phyloP scores from a whole-genome alignment of 805 yeast genomes.

The Myxozyma sirexii region DNA sequence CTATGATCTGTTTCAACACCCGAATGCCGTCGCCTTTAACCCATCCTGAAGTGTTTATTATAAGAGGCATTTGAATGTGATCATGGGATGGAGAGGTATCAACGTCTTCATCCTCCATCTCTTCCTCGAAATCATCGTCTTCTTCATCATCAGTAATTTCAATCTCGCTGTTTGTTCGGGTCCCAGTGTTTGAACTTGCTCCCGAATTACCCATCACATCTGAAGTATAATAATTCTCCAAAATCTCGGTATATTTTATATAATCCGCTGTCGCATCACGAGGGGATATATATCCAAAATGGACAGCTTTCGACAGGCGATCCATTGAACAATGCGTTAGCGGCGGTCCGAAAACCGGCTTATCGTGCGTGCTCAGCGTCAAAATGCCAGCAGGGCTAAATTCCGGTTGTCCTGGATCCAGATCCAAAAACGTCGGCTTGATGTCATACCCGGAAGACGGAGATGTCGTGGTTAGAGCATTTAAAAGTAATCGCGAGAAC shows the following conservation, averaged over 20 bases:
- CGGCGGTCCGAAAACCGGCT: constrained; percentile 48
- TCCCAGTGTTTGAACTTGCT: background rate
- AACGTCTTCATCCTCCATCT: background rate
- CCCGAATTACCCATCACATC: background rate
- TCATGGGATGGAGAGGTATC: background rate
- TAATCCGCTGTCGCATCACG: constrained; percentile 65
- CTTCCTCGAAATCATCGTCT: background rate
- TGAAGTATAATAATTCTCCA: constrained; percentile 40
- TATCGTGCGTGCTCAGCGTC: constrained; percentile 46
- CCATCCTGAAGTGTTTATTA: constrained; percentile 90
- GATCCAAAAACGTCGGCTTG: constrained; percentile 54
- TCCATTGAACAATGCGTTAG: constrained; percentile 41
- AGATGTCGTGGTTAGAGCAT: constrained; percentile 37
- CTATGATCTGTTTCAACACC: constrained; percentile 52
- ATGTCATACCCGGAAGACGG: constrained; percentile 1
- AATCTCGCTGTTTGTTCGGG: background rate
- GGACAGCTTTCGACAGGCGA: constrained; percentile 41
- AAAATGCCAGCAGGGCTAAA: constrained; percentile 71
- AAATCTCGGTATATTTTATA: constrained; percentile 46
- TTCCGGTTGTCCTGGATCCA: constrained; percentile 91
- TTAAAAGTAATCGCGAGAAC: constrained; percentile 56
- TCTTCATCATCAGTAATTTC: background rate
- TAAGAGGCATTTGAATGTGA: constrained; percentile 42
- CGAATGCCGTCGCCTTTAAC: constrained; percentile 82
- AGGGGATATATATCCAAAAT: constrained; percentile 70